Base-by-base conservation (phyloP, 108 stramenopile species). In the Epithemia pelagica region DNA sequence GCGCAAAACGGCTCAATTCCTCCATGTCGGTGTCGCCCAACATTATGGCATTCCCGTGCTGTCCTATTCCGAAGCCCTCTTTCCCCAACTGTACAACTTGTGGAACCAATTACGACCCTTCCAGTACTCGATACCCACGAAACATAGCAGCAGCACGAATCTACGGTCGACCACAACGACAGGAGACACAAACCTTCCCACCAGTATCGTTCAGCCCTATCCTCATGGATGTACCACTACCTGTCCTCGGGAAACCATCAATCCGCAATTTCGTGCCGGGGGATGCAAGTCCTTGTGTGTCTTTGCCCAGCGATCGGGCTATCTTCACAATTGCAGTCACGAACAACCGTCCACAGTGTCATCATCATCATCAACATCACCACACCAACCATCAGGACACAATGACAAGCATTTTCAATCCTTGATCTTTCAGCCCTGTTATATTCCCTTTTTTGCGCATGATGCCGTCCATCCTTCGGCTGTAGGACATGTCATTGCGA, bases 11-110 rank as follows among this genome's bases (percentile, higher is more conserved):
- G 85, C 79, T 2, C 67, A 73, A 24, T 37, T 86, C 10, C 54
- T 86, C 25, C 85, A 86, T 56, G 70, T 83, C 68, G 85, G 85
- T 30, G 80, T 78, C 15, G 85, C 85, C 25, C 77, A 81, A 33
- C 82, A 82, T 15, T 86, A 86, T 73, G 74, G 83, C 58, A 79
- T 86, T 33, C 85, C 85, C 26, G 81, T 85, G 18, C 60, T 85
- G 26, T 72, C 70, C n/a, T 85, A 82, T 61, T 69, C 74, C 2
- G 79, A 85, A 52, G 79, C 84, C 1, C 59, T 85, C 58, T 82
- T 80, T 71, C 84, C 79, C 21, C 74, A 71, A 52, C 15, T 52
- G 24, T 85, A 71, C 28, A 53, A 56, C 22, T 30, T 54, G 0
- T 53, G 82, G 46, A 53, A 79, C 0, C 53, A 69, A 0, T 28